Evolutionary conservation across 140 eudicot species (phyloP).

Genomic region (Cichorium intybus): DNA sequence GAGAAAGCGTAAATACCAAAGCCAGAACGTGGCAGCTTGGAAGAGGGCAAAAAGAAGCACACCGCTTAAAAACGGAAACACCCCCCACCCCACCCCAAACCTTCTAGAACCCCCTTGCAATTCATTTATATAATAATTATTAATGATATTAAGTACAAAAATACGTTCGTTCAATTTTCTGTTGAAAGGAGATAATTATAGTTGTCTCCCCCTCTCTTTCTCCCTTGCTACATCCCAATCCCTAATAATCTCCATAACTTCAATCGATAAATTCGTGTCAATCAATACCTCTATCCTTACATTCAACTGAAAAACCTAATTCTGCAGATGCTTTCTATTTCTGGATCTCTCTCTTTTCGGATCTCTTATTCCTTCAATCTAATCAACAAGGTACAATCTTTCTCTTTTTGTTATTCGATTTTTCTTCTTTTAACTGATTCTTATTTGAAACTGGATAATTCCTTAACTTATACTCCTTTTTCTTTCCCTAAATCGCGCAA

Average conservation of each 20-base stretch:
- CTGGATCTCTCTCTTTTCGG: constrained; percentile 36
- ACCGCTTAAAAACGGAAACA: no score
- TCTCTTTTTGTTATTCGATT: background rate
- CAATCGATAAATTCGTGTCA: constrained; percentile 6
- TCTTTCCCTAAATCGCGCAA: constrained; percentile 8
- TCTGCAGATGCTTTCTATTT: constrained; percentile 35
- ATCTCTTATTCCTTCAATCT: constrained; percentile 32
- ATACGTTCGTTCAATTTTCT: background rate
- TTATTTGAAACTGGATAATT: background rate
- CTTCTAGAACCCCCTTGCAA: no score
- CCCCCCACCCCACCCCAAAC: no score
- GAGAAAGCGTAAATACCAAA: no score
- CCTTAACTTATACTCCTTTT: background rate
- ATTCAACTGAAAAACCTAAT: constrained; percentile 20
- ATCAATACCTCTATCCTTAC: background rate
- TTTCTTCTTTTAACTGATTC: background rate
- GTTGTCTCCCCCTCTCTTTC: constrained; percentile 27
- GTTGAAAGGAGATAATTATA: constrained; percentile 10
- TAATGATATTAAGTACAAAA: background rate
- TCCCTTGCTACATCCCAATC: constrained; percentile 18
- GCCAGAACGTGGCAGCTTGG: no score
- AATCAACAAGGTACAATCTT: constrained; percentile 29
- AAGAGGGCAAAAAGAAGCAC: no score
- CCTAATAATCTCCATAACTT: constrained; percentile 10
- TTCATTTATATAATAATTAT: no score